phyloP scores from a whole-genome alignment of 805 yeast genomes.

The Lipomyces kockii region DNA sequence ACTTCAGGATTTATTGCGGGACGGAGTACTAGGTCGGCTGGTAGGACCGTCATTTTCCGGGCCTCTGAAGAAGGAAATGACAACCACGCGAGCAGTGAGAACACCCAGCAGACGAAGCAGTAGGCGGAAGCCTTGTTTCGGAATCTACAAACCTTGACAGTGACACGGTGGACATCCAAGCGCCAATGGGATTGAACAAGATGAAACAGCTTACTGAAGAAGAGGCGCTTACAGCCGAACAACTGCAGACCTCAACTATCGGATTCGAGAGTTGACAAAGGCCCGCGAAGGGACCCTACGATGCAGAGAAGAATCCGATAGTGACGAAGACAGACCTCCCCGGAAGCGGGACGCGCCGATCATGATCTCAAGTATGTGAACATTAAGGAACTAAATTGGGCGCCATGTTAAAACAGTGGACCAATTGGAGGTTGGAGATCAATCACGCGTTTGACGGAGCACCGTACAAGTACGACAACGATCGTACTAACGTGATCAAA shows the following conservation, averaged over 20 bases:
- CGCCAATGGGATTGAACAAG: neutral
- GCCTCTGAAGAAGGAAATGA: too few relatives aligned
- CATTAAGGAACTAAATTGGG: slow-evolving; percentile 2
- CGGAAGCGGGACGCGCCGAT: slow-evolving; percentile 1
- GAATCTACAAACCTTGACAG: neutral
- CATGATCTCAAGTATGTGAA: neutral
- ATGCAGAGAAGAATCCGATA: neutral
- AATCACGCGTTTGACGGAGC: neutral
- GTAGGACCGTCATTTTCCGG: too few relatives aligned
- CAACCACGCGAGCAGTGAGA: too few relatives aligned
- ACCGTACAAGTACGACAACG: neutral
- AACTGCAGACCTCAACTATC: neutral
- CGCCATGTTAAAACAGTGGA: neutral
- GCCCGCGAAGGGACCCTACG: neutral
- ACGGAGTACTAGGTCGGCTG: too few relatives aligned
- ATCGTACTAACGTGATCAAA: neutral
- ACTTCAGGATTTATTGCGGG: too few relatives aligned
- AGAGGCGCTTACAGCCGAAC: neutral
- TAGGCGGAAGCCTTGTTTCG: too few relatives aligned
- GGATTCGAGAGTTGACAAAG: neutral
- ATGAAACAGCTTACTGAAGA: neutral
- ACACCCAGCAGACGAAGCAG: too few relatives aligned
- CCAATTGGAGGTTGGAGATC: neutral
- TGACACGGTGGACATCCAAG: neutral
- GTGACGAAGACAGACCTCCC: neutral